phyloP scores from a whole-genome alignment of 257 asterid species.

The Solanum pinnatisectum region DNA sequence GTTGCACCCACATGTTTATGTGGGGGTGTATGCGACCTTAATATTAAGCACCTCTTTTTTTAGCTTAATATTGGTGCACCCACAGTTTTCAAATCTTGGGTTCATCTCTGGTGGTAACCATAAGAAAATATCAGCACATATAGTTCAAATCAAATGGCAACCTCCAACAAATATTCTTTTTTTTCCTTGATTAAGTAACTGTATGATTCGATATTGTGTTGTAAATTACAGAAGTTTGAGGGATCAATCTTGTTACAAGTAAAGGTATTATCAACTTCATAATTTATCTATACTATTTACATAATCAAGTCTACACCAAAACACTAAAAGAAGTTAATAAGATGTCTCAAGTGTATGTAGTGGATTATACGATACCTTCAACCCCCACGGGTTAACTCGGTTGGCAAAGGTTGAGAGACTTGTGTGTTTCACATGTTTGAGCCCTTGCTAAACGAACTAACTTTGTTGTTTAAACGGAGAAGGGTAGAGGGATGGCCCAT shows the following conservation, averaged over 20 bases:
- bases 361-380: neutral
- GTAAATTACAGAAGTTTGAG: neutral
- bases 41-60: neutral
- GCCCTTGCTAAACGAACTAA: neutral
- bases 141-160: constrained; percentile 31
- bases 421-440: neutral
- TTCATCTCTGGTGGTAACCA: neutral
- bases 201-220: neutral
- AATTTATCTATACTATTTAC: neutral
- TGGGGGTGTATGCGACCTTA: neutral
- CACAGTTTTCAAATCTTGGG: neutral
- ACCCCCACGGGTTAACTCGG: neutral
- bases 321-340: neutral
- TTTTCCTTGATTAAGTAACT: neutral
- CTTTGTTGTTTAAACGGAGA: neutral
- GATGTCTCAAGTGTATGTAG: neutral
- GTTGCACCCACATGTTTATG: neutral
- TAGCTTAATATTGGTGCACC: neutral
- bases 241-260: neutral
- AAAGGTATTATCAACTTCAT: neutral
- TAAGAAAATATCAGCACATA: constrained; percentile 55
- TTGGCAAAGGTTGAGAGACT: neutral
- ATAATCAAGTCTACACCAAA: neutral
- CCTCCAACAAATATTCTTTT: constrained; percentile 16
- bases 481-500: neutral